Base-by-base conservation (phyloP, 2,329 filamentous ascomycete species). In the Botryotinia convoluta region DNA sequence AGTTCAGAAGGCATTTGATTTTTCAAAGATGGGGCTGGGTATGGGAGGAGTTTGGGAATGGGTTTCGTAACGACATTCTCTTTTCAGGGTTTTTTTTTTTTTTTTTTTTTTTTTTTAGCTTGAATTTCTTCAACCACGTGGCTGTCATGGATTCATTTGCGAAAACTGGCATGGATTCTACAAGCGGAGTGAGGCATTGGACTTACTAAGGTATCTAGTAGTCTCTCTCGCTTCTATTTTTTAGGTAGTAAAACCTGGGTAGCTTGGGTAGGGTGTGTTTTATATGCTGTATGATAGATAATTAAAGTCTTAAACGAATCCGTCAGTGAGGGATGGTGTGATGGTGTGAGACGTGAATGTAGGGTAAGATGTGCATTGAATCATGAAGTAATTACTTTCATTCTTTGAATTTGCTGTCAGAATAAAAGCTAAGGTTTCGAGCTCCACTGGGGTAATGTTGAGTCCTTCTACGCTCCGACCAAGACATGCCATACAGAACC, bases 211-310 rank as follows among this genome's bases (percentile, higher is more conserved):
- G 37, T 39, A 62, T n/a, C 35, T 60, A 62, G 60, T 69, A 35
- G 26, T 57, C 48, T 57, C 63, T 51, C 48, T 32, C 37, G 7
- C 65, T 32, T 57, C 37, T 10, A 42, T 42, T 44, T 26, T n/a
- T 57, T 42, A 29, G 51, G 51, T 57, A 26, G 65, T 44, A 42
- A 57, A 68, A 69, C 57, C 65, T 32, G 48, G 48, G 48, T 39
- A 39, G 16, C 48, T 57, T 69, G 51, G 65, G 35, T 51, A 37
- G n/a, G 51, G n/a, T 48, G 16, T 42, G 44, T 57, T 68, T 44
- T 69, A 59, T 57, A 57, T 69, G 35, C 10, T 69, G 65, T 69
- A 69, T 57, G 65, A 69, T 69, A 69, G 65, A 69, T 57, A 69
- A 69, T 57, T 26, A 22, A 69, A 42, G 3, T 26, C 2, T 57